These are phyloP conservation scores for Chlamydomonas schloesseri DNA, from an alignment of 139 green algal species.

Conservation along the genomic window DNA sequence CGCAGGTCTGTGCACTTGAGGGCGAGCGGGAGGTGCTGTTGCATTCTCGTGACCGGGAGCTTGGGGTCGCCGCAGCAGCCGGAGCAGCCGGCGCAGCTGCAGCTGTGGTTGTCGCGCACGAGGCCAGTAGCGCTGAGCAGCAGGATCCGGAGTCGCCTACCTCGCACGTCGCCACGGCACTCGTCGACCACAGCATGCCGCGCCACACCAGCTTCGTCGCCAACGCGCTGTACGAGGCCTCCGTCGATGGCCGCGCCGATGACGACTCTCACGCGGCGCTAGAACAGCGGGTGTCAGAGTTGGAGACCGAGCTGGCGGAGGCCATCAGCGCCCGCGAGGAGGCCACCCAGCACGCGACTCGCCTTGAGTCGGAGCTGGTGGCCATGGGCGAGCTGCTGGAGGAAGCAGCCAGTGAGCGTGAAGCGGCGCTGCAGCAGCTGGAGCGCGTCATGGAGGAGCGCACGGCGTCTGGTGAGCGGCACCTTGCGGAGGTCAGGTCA, in stretches of 20 bases:
- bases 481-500: neutral
- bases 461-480: neutral
- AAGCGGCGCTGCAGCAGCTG: neutral
- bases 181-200: too few relatives aligned
- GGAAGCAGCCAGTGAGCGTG: neutral
- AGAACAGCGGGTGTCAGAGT: neutral
- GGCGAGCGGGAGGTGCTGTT: neutral
- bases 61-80: constrained; percentile 17
- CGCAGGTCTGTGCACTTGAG: neutral
- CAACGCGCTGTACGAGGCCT: neutral
- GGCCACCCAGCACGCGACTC: neutral
- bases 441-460: neutral
- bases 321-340: neutral
- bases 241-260: neutral
- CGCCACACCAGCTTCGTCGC: too few relatives aligned
- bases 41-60: neutral
- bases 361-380: constrained; percentile 2
- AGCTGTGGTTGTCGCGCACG: neutral
- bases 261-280: neutral
- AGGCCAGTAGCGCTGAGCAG: neutral
- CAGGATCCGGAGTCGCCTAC: neutral
- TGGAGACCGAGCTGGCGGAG: neutral
- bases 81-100: constrained; percentile 30
- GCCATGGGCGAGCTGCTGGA: constrained; percentile 6
- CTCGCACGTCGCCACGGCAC: too few relatives aligned